These are phyloP conservation scores for Solanum sejunctum DNA, from an alignment of 257 asterid genomes.

Conservation along the genomic window DNA sequence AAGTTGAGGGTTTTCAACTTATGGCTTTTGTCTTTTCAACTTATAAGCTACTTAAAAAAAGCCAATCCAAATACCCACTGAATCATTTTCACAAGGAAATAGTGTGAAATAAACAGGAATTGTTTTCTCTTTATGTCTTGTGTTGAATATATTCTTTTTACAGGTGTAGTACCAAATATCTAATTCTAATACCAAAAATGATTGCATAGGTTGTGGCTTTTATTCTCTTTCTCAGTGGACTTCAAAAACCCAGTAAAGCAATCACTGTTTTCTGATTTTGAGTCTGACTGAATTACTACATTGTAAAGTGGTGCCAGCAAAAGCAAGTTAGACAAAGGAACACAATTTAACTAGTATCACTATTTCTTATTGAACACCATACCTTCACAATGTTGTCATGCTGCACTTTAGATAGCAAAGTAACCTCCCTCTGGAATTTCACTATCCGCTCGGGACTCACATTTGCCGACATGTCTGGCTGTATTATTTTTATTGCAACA, in stretches of 20 bases:
- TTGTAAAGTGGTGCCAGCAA: background rate
- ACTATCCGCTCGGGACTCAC: constrained; percentile 27
- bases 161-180: background rate
- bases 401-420: constrained; percentile 37
- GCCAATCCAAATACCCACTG: too few relatives aligned
- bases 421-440: constrained; percentile 43
- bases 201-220: background rate
- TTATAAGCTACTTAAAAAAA: too few relatives aligned
- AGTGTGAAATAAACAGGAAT: background rate
- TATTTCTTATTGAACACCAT: background rate
- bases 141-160: background rate
- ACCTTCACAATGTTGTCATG: constrained; percentile 57
- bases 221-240: background rate
- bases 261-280: background rate
- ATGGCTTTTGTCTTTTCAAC: too few relatives aligned
- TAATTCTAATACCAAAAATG: background rate
- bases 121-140: background rate
- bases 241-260: background rate
- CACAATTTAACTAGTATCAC: background rate
- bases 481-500: constrained; percentile 48
- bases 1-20: too few relatives aligned
- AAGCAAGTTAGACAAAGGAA: background rate
- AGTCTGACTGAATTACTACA: background rate
- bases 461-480: constrained; percentile 23
- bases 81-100: background rate